These are phyloP conservation scores for Exobasidium cylindrosporum DNA, from an alignment of 1,284 basidiomycete genomes.

Conservation along the genomic window DNA sequence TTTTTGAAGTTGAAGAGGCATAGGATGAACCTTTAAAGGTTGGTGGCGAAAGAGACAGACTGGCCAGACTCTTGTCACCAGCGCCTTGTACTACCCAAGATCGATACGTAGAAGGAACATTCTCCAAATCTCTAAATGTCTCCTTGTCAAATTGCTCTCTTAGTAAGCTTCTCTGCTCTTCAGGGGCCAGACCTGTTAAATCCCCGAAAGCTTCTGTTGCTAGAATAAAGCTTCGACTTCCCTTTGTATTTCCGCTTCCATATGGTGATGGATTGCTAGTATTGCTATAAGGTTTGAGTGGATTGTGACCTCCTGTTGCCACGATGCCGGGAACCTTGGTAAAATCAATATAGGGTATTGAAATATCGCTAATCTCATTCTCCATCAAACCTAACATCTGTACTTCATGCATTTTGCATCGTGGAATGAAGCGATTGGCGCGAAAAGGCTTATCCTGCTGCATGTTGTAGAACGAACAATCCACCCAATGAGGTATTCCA, in stretches of 20 bases:
- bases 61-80: neutral
- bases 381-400: constrained; percentile 54
- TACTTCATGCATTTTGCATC: constrained; percentile 54
- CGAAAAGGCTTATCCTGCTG: constrained; percentile 54
- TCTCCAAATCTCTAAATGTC: constrained; percentile 32
- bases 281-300: neutral
- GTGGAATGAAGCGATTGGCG: constrained; percentile 50
- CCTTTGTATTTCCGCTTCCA: constrained; percentile 1
- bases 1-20: neutral
- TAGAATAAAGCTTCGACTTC: neutral
- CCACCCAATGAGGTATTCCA: constrained; percentile 53
- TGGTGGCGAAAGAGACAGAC: neutral
- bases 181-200: neutral
- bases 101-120: constrained; percentile 3
- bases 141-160: constrained; percentile 48
- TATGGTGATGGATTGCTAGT: neutral
- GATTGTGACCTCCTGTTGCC: neutral
- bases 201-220: constrained; percentile 8
- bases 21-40: neutral
- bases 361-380: constrained; percentile 47
- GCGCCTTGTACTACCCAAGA: constrained; percentile 8
- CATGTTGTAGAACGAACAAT: constrained; percentile 53
- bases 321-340: neutral
- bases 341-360: constrained; percentile 49
- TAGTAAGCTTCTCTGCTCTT: constrained; percentile 26